Evolutionary conservation across 768 basidiomycete genomes (phyloP), one percentile per base, ranked within the genome.

Genomic region (Trametes cubensis): DNA sequence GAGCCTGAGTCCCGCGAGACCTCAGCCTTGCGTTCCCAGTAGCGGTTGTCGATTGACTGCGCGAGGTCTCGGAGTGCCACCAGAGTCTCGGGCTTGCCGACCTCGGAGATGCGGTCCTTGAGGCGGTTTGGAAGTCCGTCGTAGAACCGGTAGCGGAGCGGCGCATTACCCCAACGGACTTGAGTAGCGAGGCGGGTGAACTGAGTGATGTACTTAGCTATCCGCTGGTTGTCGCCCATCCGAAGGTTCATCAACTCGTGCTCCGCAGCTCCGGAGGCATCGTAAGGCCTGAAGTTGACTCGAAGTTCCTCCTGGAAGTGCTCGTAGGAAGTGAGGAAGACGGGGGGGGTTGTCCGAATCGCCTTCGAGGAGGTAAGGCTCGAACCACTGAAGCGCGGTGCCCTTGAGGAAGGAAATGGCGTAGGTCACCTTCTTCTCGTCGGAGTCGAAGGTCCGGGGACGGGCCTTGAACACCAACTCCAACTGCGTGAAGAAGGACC

Each of bases 11-110:
- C 41, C 4, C n/a, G 15, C 15, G 41, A 42, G 41, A 5, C 15
- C 59, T 60, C 28, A 2, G 21, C 23, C 59, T 67, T 61, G 15
- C 34, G 45, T 39, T 69, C 49, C 67, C 66, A 70, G 39, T 70
- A 67, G 10, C 46, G 48, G 3, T 25, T n/a, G 21, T 70, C 65
- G 25, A 28, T 28, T 28, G 28, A 28, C 28, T 61, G 68, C 1
- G 58, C 55, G 0, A 61, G 38, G 5, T 13, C 0, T 0, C 39
- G 17, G 17, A 70, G 45, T 0, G 52, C 46, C 0, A 20, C 14
- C 5, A 56, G 42, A 10, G 44, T 60, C 15, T 18, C 25, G 42
- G 39, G 51, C 28, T 64, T 67, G 3, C 51, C 45, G 39, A 63
- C 47, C 3, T 51, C 46, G 17, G 58, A 38, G 48, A 64, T 47